Base-by-base conservation (phyloP, 306 rosid species). In the Vigna reflexopilosa region DNA sequence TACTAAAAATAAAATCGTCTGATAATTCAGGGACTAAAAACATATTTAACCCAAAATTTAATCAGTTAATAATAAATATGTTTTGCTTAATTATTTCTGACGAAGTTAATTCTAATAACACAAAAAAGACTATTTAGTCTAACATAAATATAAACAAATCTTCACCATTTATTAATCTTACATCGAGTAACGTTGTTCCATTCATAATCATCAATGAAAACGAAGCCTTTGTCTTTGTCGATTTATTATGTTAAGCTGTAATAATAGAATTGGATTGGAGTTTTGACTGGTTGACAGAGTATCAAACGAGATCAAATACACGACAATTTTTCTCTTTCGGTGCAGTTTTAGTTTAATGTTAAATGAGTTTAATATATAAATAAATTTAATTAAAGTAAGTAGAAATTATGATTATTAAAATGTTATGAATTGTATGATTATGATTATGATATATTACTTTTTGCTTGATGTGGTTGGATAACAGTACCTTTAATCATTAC, bases 401-500 rank as follows among this genome's bases (percentile, higher is more conserved):
- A 44, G 47, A 36, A 15, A 34, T 14, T 32, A 1, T 47, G 38
- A 30, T 32, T 62, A 75, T 48, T 61, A 38, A 78, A 68, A 52
- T 51, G 26, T 1, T 51, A 56, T 68, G 32, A 55, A 17, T 5
- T 45, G n/a, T 30, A 30, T 30, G 34, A 34, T 34, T 49, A 49
- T 81, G 8, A 73, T 73, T 74, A 75, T 74, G 67, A 57, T 24
- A 48, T 51, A 71, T 64, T 19, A 80, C 12, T 38, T 62, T 12
- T 59, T 64, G 57, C 52, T 42, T 42, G 83, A 49, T 72, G 63
- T 36, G 3, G 3, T 26, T 63, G 79, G 47, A 36, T 73, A 55
- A 54, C 20, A 54, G 77, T 71, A 61, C 59, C 71, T 67, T 75
- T 75, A 2, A 80, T 73, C 45, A 80, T 74, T 55, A 67, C 76